A percentile compares a stretch with the other conserved stretches of the same genome.
Evolutionary conservation across 1,139 yeast genomes (phyloP).

Genomic region (Protomyces inouyei): DNA sequence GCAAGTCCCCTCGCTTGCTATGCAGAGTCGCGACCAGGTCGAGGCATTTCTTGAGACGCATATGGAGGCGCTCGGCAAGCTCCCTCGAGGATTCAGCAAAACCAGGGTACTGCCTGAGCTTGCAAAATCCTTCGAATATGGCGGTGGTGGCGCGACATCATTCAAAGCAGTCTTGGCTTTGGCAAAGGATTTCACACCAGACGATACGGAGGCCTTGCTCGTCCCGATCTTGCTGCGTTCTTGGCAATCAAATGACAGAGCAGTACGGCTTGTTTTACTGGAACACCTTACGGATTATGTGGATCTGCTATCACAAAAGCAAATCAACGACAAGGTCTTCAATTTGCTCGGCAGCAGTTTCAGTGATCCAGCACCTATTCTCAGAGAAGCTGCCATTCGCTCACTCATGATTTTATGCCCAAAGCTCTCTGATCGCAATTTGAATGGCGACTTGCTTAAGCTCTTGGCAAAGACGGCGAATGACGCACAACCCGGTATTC

Average conservation of each 20-base stretch:
- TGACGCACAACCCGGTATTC: slow-evolving; percentile 74
- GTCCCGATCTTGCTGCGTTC: slow-evolving; percentile 63
- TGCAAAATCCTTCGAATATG: slow-evolving; percentile 42
- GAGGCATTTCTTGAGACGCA: slow-evolving; percentile 47
- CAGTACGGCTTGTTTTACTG: slow-evolving; percentile 65
- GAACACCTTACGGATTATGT: slow-evolving; percentile 58
- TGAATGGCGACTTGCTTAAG: slow-evolving; percentile 79
- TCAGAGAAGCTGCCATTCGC: slow-evolving; percentile 75
- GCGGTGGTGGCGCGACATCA: slow-evolving; percentile 33
- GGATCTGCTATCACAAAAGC: slow-evolving; percentile 47
- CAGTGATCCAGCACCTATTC: slow-evolving; percentile 72
- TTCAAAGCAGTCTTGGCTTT: slow-evolving; percentile 36
- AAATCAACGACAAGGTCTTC: slow-evolving; percentile 65
- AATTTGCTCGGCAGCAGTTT: slow-evolving; percentile 67
- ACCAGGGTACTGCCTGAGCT: slow-evolving; percentile 66
- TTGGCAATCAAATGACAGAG: slow-evolving; percentile 66
- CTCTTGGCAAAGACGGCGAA: slow-evolving; percentile 81
- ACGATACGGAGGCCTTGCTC: slow-evolving; percentile 47
- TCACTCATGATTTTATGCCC: slow-evolving; percentile 61
- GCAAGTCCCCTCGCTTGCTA: slow-evolving; percentile 51
- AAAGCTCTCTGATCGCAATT: slow-evolving; percentile 67
- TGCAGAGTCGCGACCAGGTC: slow-evolving; percentile 51
- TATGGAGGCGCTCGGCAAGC: slow-evolving; percentile 39
- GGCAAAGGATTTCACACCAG: slow-evolving; percentile 43
- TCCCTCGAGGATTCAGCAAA: slow-evolving; percentile 61